These are phyloP conservation scores for Alternaria infectoria DNA, from an alignment of 2,329 filamentous ascomycete species.

Conservation along the genomic window DNA sequence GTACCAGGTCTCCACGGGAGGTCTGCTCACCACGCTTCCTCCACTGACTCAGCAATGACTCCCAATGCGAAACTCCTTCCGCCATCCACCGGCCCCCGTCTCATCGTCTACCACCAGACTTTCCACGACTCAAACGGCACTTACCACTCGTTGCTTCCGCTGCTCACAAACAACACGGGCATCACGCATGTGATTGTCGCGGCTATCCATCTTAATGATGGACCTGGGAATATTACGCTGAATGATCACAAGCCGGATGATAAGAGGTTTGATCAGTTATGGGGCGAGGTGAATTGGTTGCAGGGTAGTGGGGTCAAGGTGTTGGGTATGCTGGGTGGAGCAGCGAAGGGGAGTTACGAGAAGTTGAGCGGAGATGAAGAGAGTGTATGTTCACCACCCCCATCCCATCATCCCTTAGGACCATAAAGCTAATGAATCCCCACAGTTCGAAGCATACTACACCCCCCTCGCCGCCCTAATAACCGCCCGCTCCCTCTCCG, in stretches of 20 bases:
- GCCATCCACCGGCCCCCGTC: constrained; percentile 45
- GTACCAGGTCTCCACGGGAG: constrained; percentile 3
- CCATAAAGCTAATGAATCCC: constrained; percentile 1
- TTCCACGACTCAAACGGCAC: constrained; percentile 61
- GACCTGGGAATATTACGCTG: constrained; percentile 71
- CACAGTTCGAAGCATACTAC: constrained; percentile 77
- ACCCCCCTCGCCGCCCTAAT: constrained; percentile 70
- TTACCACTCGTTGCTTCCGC: constrained; percentile 67
- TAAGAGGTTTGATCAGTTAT: constrained; percentile 72
- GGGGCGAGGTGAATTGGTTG: constrained; percentile 76
- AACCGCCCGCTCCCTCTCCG: constrained; percentile 55
- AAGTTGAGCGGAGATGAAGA: constrained; percentile 49
- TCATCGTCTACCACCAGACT: constrained; percentile 70
- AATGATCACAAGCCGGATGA: constrained; percentile 80
- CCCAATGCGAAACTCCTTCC: constrained; percentile 44
- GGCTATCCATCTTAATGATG: constrained; percentile 80
- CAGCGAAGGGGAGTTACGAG: constrained; percentile 75
- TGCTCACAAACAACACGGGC: constrained; percentile 64
- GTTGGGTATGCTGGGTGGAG: constrained; percentile 86
- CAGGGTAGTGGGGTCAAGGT: constrained; percentile 78
- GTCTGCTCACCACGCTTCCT: neutral
- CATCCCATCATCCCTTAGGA: neutral
- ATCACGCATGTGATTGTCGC: constrained; percentile 85
- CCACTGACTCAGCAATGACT: constrained; percentile 30
- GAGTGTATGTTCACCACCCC: constrained; percentile 25